Evolutionary conservation across 2,329 filamentous ascomycete genomes (phyloP).

Genomic region (Fusarium neocosmosporiellum): DNA sequence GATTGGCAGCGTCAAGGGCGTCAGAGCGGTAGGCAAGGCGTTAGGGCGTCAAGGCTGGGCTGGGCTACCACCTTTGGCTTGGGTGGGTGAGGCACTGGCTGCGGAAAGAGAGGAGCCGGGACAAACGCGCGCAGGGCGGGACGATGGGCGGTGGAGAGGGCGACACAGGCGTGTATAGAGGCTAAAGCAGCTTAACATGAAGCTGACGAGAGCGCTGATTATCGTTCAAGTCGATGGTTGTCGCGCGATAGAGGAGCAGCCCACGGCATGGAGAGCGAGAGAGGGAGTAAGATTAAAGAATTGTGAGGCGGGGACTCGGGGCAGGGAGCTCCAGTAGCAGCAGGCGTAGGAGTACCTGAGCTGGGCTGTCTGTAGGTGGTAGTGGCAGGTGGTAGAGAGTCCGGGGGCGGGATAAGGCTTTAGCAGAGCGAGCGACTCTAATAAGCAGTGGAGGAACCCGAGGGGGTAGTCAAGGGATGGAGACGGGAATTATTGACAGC

Average conservation of each 20-base stretch:
- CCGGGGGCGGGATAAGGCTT: constrained; percentile 4
- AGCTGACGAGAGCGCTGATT: constrained; percentile 19
- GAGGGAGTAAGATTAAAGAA: constrained; percentile 39
- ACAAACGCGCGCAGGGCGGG: constrained; percentile 15
- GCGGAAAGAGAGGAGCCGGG: constrained; percentile 19
- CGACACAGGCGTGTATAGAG: background rate
- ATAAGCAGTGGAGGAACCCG: constrained; percentile 1
- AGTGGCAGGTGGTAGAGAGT: constrained; percentile 8
- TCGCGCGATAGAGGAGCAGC: constrained; percentile 29
- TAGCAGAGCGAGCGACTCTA: constrained; percentile 1
- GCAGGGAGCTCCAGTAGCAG: constrained; percentile 26
- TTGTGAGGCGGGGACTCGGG: constrained; percentile 29
- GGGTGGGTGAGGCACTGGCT: constrained; percentile 31
- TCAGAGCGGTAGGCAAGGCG: constrained; percentile 37
- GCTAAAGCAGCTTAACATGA: background rate
- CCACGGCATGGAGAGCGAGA: constrained; percentile 28
- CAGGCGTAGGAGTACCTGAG: constrained; percentile 6
- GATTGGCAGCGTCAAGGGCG: constrained; percentile 45
- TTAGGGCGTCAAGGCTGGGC: constrained; percentile 36
- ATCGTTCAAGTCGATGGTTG: constrained; percentile 29
- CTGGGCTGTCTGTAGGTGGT: background rate
- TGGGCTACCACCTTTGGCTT: constrained; percentile 5
- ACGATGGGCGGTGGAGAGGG: background rate
- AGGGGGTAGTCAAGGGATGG: background rate
- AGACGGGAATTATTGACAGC: background rate